Evolutionary conservation across 768 basidiomycete species (phyloP), one percentile per base, ranked within the genome.

Genomic region (Cystoderma amianthinum): DNA sequence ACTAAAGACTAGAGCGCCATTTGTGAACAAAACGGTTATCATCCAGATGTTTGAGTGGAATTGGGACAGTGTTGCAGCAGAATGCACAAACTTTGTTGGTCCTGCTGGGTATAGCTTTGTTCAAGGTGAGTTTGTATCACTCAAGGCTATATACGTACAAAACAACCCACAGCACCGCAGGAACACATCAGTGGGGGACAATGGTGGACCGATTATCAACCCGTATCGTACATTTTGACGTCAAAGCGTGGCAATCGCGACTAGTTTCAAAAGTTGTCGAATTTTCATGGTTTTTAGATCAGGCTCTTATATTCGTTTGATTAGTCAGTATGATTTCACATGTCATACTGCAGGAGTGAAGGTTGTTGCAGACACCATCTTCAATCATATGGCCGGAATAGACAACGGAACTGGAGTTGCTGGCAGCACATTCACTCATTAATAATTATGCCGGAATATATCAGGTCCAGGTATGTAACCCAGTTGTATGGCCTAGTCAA

Each of bases 131-230:
- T 10, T 25, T 18, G 22, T 30, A 30, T 30, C 28, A 30, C 28
- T 15, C 28, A 30, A 30, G 28, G 28, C 28, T 30, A 9, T 30
- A 15, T 30, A 9, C 10, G 10, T 30, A 15, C 15, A 10, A 28
- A 15, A 1, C 3, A 3, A n/a, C 12, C 42, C 16, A 36, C 32
- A 2, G 11, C 20, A 0, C 64, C 79, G 2, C 65, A 68, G 43
- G 80, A 83, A 47, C 80, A 82, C 48, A 58, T 82, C 32, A 49
- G 59, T 11, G 82, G 81, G 3, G 9, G 60, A 2, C 69, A 82
- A 49, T 85, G 82, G 82, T 85, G 82, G 82, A 84, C 82, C 0
- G 82, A 82, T 52, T 84, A 85, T 50, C 82, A 72, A 59, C 74
- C 77, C 3, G 80, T 82, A 0, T 82, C 80, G 1, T 82, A 84